phyloP scores from a whole-genome alignment of 345 rosid species.

The Mallotus nudiflorus region DNA sequence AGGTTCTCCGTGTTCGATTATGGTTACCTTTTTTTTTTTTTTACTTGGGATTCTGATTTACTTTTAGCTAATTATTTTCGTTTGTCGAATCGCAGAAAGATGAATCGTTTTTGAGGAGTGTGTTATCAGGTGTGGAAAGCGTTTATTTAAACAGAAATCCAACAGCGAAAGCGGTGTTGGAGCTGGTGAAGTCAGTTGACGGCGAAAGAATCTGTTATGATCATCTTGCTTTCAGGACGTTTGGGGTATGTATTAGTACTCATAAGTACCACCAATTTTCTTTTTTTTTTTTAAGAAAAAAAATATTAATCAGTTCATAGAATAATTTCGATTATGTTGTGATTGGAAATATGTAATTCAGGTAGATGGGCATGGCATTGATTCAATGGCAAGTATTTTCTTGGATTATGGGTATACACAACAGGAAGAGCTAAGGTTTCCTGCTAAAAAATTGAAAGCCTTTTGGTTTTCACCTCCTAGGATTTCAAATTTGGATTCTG shows the following conservation, averaged over 20 bases:
- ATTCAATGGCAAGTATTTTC: conserved; percentile 75
- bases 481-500: conserved; percentile 34
- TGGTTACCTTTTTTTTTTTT: neutral
- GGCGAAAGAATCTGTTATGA: conserved; percentile 68
- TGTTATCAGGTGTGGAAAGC: conserved; percentile 60
- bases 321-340: neutral
- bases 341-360: conserved; percentile 17
- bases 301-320: neutral
- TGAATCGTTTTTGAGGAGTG: conserved; percentile 73
- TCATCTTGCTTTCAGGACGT: conserved; percentile 90
- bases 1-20: conserved; percentile 38
- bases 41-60: too few species aligned
- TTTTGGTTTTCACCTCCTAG: conserved; percentile 91
- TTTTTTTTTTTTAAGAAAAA: neutral
- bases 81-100: conserved; percentile 34
- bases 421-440: conserved; percentile 78
- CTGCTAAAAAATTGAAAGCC: conserved; percentile 86
- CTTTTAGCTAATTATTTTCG: too few species aligned
- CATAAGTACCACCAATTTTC: neutral
- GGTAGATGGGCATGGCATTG: conserved; percentile 81
- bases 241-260: conserved; percentile 53
- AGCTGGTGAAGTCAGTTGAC: conserved; percentile 59
- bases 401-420: conserved; percentile 78
- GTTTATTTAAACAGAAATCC: conserved; percentile 76
- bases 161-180: conserved; percentile 78